Evolutionary conservation across 441 rosid species (phyloP), one percentile per base, ranked within the genome.

Genomic region (Viola pubescens): DNA sequence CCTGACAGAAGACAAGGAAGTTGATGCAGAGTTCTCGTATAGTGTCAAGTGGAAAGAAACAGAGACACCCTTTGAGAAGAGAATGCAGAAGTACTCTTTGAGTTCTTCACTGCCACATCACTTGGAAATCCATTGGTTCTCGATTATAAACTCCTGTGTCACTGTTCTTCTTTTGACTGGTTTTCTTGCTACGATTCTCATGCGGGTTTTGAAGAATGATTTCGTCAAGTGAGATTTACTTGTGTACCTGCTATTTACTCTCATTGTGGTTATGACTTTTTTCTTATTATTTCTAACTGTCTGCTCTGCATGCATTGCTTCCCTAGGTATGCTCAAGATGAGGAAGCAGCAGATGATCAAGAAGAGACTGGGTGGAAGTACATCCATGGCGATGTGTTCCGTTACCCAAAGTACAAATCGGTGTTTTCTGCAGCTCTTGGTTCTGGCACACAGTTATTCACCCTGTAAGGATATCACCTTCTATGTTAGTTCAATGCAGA

Each of bases 361-460:
- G 89, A 83, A 63, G 89, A 83, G 65, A 81, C 89, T 19, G 89
- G 89, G 63, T 83, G 89, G 89, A 83, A 83, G 70, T 75, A 83
- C 73, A 81, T 83, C 51, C 89, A 81, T 37, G 89, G 89, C 1
- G 86, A 83, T 65, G 89, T 83, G 13, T 83, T 83, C 62, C 70
- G 89, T 9, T 83, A 75, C 69, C 89, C 86, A 0, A 77, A 74
- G 63, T 48, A 70, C 69, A 83, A 81, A 65, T 83, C 82, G 51
- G 58, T 79, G 42, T 82, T 80, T 70, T 75, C 84, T 42, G 83
- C 85, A n/a, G 76, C 78, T 12, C 80, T 84, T 50, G 90, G 90
- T 13, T 75, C 84, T 9, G 90, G 90, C 42, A 72, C 86, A 43
- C 88, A 84, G 50, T 46, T 84, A 70, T 82, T 84, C 69, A 72